Base-by-base conservation (phyloP, 805 yeast species). In the Candida glaebosa region DNA sequence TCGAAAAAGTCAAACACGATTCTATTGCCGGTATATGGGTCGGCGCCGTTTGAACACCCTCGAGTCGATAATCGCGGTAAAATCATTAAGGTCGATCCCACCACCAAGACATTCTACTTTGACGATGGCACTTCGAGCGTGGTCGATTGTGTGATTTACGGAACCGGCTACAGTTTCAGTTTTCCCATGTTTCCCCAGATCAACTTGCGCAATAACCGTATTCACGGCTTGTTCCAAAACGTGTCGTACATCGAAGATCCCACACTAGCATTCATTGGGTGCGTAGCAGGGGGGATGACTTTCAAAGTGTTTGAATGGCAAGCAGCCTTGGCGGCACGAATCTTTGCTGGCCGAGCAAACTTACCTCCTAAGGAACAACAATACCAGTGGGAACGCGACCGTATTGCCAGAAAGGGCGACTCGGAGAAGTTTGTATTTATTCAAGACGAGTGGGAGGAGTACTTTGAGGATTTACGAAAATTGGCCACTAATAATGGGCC, bases 271-370 rank as follows among this genome's bases (percentile, higher is more conserved):
- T 51, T 61, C 40, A 60, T 67, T 6, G 73, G 74, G 7, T 56
- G 60, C 3, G 64, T 68, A 37, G 54, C 60, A 1, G 70, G 66
- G 26, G 72, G 68, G 2, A 53, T 69, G 18, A 59, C 70, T 0
- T 67, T 69, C 47, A 54, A 69, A 35, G 66, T 60, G 1, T 69
- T 63, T 49, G 74, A 70, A 45, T 68, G 58, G 50, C 75, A 70
- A 46, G 67, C 71, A 1, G 60, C 64, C 1, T 41, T 61, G 10
- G 63, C 63, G 1, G 52, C 72, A 2, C 46, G 71, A 22, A 57
- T 56, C 33, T 53, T 59, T 30, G 50, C 63, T 1, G 68, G 65
- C 4, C 53, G 61, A 41, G 50, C 57, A 1, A 32, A 46, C 3
- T 44, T 66, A 4, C 73, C 73, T 3, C 32, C 59, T 2, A 22